These are phyloP conservation scores for Panaeolus cyanescens DNA, from an alignment of 768 basidiomycete species.

Conservation along the genomic window DNA sequence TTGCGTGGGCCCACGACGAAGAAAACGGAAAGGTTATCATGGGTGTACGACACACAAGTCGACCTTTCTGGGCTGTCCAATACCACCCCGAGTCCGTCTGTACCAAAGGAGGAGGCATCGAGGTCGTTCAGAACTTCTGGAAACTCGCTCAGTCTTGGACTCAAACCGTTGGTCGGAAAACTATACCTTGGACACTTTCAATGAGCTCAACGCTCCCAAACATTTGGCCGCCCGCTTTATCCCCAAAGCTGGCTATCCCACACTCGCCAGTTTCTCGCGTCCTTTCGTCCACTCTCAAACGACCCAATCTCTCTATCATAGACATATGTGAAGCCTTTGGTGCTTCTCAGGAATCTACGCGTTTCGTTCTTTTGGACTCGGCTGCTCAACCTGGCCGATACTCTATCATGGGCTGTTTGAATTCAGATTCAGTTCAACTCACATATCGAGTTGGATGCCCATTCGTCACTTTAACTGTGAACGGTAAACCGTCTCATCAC, in stretches of 20 bases:
- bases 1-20: slow-evolving; percentile 74
- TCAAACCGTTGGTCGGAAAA: slow-evolving; percentile 32
- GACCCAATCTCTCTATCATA: slow-evolving; percentile 43
- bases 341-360: slow-evolving; percentile 54
- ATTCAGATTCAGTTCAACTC: slow-evolving; percentile 54
- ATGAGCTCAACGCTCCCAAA: slow-evolving; percentile 42
- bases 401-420: slow-evolving; percentile 70
- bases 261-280: slow-evolving; percentile 21
- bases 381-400: slow-evolving; percentile 74
- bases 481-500: slow-evolving; percentile 34
- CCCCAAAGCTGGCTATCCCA: slow-evolving; percentile 24
- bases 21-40: slow-evolving; percentile 75
- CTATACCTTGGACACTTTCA: slow-evolving; percentile 42
- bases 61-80: slow-evolving; percentile 87
- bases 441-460: slow-evolving; percentile 55
- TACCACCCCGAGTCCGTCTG: slow-evolving; percentile 88
- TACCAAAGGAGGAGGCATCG: slow-evolving; percentile 67
- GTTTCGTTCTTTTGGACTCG: slow-evolving; percentile 76
- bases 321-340: slow-evolving; percentile 65
- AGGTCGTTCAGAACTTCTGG: slow-evolving; percentile 78
- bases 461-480: slow-evolving; percentile 46
- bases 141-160: slow-evolving; percentile 63
- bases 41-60: slow-evolving; percentile 63
- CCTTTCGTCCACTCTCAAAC: slow-evolving; percentile 39
- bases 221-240: slow-evolving; percentile 57